Base-by-base conservation (phyloP, 179 eudicot species). In the Beta macrorhiza region DNA sequence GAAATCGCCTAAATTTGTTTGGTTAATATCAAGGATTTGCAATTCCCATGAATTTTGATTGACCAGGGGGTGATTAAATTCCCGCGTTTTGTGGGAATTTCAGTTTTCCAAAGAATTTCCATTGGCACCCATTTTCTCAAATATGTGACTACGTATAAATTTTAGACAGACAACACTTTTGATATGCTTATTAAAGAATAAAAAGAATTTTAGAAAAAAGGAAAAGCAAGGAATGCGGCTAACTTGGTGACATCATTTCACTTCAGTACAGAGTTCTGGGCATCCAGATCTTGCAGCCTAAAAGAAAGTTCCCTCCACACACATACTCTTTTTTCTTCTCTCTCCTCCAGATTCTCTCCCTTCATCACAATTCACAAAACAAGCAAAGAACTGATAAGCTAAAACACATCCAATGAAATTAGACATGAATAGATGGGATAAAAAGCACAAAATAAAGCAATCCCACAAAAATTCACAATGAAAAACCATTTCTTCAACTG, bases 401-500 rank as follows among this genome's bases (percentile, higher is more conserved):
- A 81, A 15, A 59, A 68, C 32, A 45, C 14, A 64, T 65, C 81
- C 56, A 74, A 77, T 73, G 79, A 85, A 53, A 69, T 75, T 62
- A 82, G 87, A 81, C 32, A 88, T 92, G 89, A 87, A 88, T 78
- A 78, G 78, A 73, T 80, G 72, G 67, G 79, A 72, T 75, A 74
- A 53, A 56, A 56, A 53, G 71, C 75, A 76, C 45, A 83, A 25
- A 76, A 55, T 25, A 73, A 29, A 49, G 42, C 67, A 64, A 74
- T 19, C 79, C 17, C 70, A 79, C 64, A 74, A n/a, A 79, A 52
- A 9, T 65, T 83, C 84, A 86, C 89, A 74, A 92, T 92, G 93
- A 90, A 78, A 82, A 45, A 67, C 76, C 83, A 85, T 17, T 45
- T 19, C 51, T 73, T 85, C n/a, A 84, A 7, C 83, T 73, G 82